A percentile compares a stretch with the other conserved stretches of the same genome.
These are phyloP conservation scores for Tolypocladium amazonense DNA, from an alignment of 2,329 filamentous ascomycete species.

Conservation along the genomic window DNA sequence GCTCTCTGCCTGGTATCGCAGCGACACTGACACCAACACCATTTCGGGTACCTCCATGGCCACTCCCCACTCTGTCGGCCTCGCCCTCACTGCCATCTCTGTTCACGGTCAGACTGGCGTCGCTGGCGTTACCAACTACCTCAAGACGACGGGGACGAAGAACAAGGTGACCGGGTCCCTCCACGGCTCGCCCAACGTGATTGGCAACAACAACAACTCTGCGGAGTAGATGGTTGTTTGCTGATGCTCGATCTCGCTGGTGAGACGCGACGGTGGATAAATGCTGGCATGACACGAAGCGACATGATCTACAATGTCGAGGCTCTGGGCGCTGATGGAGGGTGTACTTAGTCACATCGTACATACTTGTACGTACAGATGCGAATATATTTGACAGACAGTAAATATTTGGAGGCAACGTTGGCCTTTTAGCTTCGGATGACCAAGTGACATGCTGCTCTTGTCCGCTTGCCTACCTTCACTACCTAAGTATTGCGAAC, in stretches of 20 bases:
- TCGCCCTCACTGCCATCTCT: constrained; percentile 36
- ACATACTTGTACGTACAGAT: neutral
- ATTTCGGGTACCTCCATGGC: constrained; percentile 57
- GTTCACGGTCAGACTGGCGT: constrained; percentile 26
- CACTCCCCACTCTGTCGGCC: constrained; percentile 47
- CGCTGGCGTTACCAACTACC: constrained; percentile 26
- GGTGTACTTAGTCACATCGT: neutral
- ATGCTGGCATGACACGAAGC: neutral
- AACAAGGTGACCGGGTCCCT: constrained; percentile 27
- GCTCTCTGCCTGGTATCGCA: constrained; percentile 36
- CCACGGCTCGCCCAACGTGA: constrained; percentile 31
- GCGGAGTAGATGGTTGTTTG: constrained; percentile 10
- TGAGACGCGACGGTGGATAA: neutral
- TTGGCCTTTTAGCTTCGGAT: neutral
- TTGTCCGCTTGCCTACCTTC: neutral
- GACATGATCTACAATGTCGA: neutral
- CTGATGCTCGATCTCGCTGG: neutral
- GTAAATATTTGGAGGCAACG: neutral
- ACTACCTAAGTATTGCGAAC: neutral
- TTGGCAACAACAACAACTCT: constrained; percentile 37
- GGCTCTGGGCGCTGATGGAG: neutral
- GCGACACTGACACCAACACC: constrained; percentile 29
- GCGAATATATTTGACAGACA: neutral
- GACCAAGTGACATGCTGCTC: neutral
- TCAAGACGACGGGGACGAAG: constrained; percentile 30